Base-by-base conservation (phyloP, 176 grass and related monocot species). In the Secale cereale region DNA sequence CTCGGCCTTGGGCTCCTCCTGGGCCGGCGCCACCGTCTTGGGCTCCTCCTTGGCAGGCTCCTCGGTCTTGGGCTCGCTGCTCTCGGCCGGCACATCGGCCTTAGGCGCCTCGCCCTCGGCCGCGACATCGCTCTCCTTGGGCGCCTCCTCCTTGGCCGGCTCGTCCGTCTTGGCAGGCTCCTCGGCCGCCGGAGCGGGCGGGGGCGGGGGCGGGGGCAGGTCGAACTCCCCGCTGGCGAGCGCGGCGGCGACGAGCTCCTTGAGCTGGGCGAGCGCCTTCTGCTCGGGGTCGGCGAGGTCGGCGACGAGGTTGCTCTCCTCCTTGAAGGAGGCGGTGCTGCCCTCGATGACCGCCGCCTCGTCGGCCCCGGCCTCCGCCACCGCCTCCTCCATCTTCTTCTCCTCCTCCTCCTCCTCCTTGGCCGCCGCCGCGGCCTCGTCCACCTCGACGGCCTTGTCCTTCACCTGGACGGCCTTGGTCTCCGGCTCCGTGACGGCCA, bases 251-350 rank as follows among this genome's bases (percentile, higher is more conserved):
- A 94, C 84, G 37, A 91, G 92, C 27, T 87, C 73, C 87, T 91
- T 91, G 85, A 94, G 81, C 87, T 94, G 81, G 23, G 82, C 85
- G 26, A 94, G 89, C 52, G 89, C 92, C 73, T 78, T 94, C 16
- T 7, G 87, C 68, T 94, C 85, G 7, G 78, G 87, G 81, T 91
- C 89, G 8, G 82, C 78, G 50, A 94, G 87, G 10, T 89, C 89
- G 31, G 89, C 70, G 6, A 87, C 89, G 17, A 85, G 66, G 74
- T 89, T 94, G 54, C 87, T 91, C 89, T 94, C 89, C 82, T 91
- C 89, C 86, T 78, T 87, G 69, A 92, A 92, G 30, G 76, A 89
- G 1, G 50, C 75, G 8, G 91, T 54, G 32, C n/a, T 54, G 16
- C 43, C 84, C 70, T 92, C 83, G 83, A 89, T 83, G 33, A 81